phyloP scores from a whole-genome alignment of 2,329 filamentous ascomycete species.

The Fusarium mexicanum region DNA sequence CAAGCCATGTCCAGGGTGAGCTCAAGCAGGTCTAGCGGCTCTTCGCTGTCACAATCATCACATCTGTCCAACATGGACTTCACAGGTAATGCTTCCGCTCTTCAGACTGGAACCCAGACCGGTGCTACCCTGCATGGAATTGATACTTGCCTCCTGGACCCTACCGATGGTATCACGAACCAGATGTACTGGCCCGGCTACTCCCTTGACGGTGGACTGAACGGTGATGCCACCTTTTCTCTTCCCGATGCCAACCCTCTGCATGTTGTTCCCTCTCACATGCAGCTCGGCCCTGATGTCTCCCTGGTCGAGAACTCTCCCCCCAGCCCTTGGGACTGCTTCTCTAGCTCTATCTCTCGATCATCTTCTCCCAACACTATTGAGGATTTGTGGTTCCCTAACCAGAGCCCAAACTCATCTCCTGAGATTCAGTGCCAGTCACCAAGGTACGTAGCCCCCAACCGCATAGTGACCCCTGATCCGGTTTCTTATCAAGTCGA shows the following conservation, averaged over 20 bases:
- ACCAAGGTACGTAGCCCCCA: conserved; percentile 59
- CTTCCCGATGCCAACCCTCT: conserved; percentile 55
- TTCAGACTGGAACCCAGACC: conserved; percentile 53
- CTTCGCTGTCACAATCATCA: conserved; percentile 61
- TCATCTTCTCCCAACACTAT: conserved; percentile 60
- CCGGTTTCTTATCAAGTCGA: conserved; percentile 38
- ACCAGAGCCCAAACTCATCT: conserved; percentile 56
- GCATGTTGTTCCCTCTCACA: conserved; percentile 66
- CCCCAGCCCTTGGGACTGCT: conserved; percentile 61
- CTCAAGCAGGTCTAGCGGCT: conserved; percentile 53
- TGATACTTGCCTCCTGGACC: conserved; percentile 62
- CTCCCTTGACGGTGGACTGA: conserved; percentile 56
- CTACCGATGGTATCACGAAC: conserved; percentile 56
- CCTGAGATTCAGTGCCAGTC: conserved; percentile 61
- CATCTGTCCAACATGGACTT: conserved; percentile 63
- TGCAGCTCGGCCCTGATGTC: conserved; percentile 63
- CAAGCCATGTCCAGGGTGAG: conserved; percentile 53
- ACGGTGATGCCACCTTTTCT: conserved; percentile 54
- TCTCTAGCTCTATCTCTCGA: conserved; percentile 63
- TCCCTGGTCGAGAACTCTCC: conserved; percentile 61
- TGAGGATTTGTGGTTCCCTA: conserved; percentile 59
- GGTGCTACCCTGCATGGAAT: conserved; percentile 56
- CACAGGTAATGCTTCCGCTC: conserved; percentile 59
- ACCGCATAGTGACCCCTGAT: background rate
- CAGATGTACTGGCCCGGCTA: conserved; percentile 63